Conservation (phyloP, 179 eudicot genomes). For the Pouteria campechiana region DNA sequence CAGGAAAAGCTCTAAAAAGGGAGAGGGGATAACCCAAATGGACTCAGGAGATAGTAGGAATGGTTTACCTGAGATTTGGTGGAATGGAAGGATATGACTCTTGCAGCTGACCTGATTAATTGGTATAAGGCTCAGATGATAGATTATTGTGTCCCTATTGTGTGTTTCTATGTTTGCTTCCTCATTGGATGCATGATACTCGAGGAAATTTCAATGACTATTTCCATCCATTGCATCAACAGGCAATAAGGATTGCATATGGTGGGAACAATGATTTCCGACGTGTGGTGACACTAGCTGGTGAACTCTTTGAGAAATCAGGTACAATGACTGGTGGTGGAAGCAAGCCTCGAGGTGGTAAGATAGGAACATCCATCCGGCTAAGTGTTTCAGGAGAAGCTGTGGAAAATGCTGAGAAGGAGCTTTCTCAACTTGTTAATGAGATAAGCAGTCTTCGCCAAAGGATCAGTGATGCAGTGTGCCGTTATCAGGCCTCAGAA, state of each 20-base stretch:
- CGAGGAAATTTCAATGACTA: neutral
- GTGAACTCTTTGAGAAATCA: slow-evolving; percentile 84
- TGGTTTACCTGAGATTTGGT: too few relatives aligned
- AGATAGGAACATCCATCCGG: slow-evolving; percentile 86
- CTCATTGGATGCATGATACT: neutral
- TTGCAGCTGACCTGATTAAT: too few relatives aligned
- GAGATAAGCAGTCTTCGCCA: slow-evolving; percentile 35
- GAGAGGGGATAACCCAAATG: too few relatives aligned
- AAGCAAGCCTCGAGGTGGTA: slow-evolving; percentile 90
- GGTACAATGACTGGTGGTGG: slow-evolving; percentile 99
- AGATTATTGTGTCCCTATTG: too few relatives aligned
- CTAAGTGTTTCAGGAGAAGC: slow-evolving; percentile 85
- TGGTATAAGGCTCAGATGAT: too few relatives aligned
- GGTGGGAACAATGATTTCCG: slow-evolving; percentile 52
- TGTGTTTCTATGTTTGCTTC: neutral
- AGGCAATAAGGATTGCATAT: slow-evolving; percentile 95
- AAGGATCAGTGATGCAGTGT: slow-evolving; percentile 48
- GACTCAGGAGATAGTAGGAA: too few relatives aligned
- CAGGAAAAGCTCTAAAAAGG: too few relatives aligned
- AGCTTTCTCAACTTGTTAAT: slow-evolving; percentile 44
- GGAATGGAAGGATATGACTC: too few relatives aligned
- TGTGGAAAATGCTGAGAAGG: slow-evolving; percentile 60
- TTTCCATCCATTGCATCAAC: slow-evolving; percentile 3
- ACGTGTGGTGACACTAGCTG: slow-evolving; percentile 90
- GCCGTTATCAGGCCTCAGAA: slow-evolving; percentile 50